phyloP scores from a whole-genome alignment of 208 protist genomes.

The Trypanosoma theileri region DNA sequence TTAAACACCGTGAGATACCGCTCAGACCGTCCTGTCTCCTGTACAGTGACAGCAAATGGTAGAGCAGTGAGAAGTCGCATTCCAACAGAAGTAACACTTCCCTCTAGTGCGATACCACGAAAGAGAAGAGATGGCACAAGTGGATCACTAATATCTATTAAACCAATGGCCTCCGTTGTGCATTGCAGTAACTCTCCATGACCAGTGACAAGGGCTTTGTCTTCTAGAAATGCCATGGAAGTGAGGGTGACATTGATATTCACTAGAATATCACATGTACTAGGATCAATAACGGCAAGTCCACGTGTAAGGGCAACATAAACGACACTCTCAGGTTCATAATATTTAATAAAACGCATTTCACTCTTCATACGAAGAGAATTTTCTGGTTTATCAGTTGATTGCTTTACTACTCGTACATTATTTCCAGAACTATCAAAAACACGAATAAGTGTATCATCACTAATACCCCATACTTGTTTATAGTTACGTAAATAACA shows the following conservation, averaged over 20 bases:
- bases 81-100: constrained; percentile 42
- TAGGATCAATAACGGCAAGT: constrained; percentile 58
- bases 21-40: constrained; percentile 42
- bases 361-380: constrained; percentile 65
- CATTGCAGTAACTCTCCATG: constrained; percentile 47
- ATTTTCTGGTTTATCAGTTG: constrained; percentile 61
- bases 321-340: constrained; percentile 51
- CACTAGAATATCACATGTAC: constrained; percentile 41
- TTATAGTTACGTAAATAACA: constrained; percentile 56
- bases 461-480: constrained; percentile 80
- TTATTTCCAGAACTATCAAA: constrained; percentile 79
- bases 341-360: constrained; percentile 69
- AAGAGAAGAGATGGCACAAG: constrained; percentile 57
- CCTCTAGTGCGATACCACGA: constrained; percentile 38
- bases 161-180: constrained; percentile 49
- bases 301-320: constrained; percentile 64
- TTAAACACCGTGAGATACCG: constrained; percentile 66
- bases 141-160: constrained; percentile 70
- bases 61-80: constrained; percentile 58
- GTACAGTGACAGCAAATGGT: constrained; percentile 62
- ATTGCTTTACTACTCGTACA: constrained; percentile 36
- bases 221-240: constrained; percentile 65
- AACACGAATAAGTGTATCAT: constrained; percentile 77
- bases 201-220: constrained; percentile 69
- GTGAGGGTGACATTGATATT: constrained; percentile 53